Conservation (phyloP, 352 stramenopile genomes). For the Aphanomyces euteiches region DNA sequence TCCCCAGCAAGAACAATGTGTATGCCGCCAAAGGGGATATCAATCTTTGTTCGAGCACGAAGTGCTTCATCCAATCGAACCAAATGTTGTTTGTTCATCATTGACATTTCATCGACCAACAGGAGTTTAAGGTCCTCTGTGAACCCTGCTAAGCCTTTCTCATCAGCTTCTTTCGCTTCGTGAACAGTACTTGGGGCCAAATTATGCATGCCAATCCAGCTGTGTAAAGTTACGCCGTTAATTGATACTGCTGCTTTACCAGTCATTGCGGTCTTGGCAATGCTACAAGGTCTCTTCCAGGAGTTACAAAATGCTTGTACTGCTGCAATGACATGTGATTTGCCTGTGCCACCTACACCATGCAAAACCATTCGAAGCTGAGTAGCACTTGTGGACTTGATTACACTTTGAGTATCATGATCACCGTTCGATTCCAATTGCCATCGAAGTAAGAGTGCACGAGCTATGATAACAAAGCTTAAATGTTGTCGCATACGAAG, state of each 20-base stretch:
- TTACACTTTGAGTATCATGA: background rate
- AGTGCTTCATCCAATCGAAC: too few species aligned
- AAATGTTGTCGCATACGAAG: conserved; percentile 3
- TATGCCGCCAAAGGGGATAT: too few species aligned
- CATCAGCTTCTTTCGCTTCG: background rate
- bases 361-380: conserved; percentile 3
- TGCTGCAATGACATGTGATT: background rate
- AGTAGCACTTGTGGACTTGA: background rate
- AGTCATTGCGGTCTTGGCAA: conserved; percentile 13
- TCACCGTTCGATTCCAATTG: background rate
- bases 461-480: background rate
- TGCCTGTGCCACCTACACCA: background rate
- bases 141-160: too few species aligned
- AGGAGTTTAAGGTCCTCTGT: too few species aligned
- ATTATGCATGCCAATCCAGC: conserved; percentile 11
- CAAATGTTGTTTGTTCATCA: too few species aligned
- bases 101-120: too few species aligned
- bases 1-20: too few species aligned
- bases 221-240: conserved; percentile 1
- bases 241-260: conserved; percentile 4
- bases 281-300: background rate
- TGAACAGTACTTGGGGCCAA: conserved; percentile 12
- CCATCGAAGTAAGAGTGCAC: background rate
- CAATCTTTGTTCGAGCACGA: too few species aligned
- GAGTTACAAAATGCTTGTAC: conserved; percentile 15